Evolutionary conservation across 1,139 yeast species (phyloP).

Genomic region (Saccharomyces hybrid): DNA sequence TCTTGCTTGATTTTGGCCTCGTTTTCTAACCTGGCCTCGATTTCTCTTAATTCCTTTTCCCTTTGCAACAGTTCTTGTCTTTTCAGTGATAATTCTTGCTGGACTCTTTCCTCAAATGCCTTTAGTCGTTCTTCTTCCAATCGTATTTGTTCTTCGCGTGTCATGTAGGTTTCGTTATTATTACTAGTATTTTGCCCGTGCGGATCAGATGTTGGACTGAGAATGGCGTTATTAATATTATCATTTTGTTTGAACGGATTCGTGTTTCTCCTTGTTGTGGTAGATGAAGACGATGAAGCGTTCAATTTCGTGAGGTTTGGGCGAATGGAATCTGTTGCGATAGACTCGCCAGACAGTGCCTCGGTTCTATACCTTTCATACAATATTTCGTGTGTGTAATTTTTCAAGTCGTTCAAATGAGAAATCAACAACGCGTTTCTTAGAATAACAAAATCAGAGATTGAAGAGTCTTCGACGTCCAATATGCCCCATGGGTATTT

Average conservation of each 20-base stretch:
- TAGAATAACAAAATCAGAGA: slow-evolving; percentile 76
- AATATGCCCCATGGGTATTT: slow-evolving; percentile 93
- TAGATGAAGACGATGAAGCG: slow-evolving; percentile 9
- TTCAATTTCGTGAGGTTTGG: neutral
- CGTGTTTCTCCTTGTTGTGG: slow-evolving; percentile 8
- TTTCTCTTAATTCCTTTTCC: slow-evolving; percentile 78
- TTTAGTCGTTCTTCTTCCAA: slow-evolving; percentile 71
- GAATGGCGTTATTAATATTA: neutral
- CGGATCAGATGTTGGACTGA: slow-evolving; percentile 4
- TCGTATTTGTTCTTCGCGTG: slow-evolving; percentile 74
- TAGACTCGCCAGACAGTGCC: slow-evolving; percentile 51
- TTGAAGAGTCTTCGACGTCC: slow-evolving; percentile 77
- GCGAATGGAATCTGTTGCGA: neutral
- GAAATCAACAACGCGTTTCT: slow-evolving; percentile 80
- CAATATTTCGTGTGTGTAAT: slow-evolving; percentile 81
- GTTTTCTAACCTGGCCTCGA: slow-evolving; percentile 63
- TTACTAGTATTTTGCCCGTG: slow-evolving; percentile 9
- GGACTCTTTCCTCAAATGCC: slow-evolving; percentile 81
- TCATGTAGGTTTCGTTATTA: slow-evolving; percentile 40
- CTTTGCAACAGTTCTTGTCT: slow-evolving; percentile 78
- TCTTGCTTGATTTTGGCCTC: slow-evolving; percentile 33
- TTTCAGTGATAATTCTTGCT: slow-evolving; percentile 77
- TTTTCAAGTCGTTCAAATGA: slow-evolving; percentile 90
- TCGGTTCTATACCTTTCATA: slow-evolving; percentile 93
- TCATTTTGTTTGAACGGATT: slow-evolving; percentile 1